Evolutionary conservation across 805 yeast species (phyloP), one percentile per base, ranked within the genome.

Genomic region (Cephaloascus albidus): DNA sequence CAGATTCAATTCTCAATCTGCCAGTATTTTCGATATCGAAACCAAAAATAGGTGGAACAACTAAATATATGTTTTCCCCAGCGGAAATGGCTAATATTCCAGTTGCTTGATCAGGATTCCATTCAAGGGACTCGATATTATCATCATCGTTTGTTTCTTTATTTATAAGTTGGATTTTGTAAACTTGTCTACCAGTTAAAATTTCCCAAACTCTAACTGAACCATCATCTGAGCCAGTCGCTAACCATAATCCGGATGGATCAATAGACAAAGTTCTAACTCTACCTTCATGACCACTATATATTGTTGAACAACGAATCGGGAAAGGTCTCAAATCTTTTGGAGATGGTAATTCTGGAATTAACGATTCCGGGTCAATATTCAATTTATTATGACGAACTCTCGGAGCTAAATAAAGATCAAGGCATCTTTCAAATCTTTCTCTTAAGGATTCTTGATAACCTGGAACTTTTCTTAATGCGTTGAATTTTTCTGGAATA

Each of bases 211-310:
- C 73, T 50, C 96, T 75, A 4, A 93, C 89, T 15, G 89, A 75
- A 40, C 97, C 97, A 57, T 93, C 98, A 57, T 93, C 97, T 15
- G 95, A 85, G 42, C 97, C 98, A 3, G 98, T 93, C 17, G 98
- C 98, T 41, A 93, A 68, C 93, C 96, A 93, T 50, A 83, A 70
- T 3, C 98, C 98, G 26, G 79, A 70, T 38, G 96, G 95, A 56
- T 90, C 95, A 36, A 90, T 74, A 6, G 89, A 76, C 20, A 93
- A 54, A 2, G 90, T 71, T 58, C 98, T 80, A 37, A 93, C 80
- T 52, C 81, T 81, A 35, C 82, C 95, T 34, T 65, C 63, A 57
- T 90, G 98, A 23, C 98, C 98, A 44, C 71, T 72, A 58, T 77
- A 90, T 2, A 78, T 62, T 3, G 95, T 88, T 3, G 97, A 83